phyloP scores from a whole-genome alignment of 352 stramenopile species.

The Saprolegnia diclina region DNA sequence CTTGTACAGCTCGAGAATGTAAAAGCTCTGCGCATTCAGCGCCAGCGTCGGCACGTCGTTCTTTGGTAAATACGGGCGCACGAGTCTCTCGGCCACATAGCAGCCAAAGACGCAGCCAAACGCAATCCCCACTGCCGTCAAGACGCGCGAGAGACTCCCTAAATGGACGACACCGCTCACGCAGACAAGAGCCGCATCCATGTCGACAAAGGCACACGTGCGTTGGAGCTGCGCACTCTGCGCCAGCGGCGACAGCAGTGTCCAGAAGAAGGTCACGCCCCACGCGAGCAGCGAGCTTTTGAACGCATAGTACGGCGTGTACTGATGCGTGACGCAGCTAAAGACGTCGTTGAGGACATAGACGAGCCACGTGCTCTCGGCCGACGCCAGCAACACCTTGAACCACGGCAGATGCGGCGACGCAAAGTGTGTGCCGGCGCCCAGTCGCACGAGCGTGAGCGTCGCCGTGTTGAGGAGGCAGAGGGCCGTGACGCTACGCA shows the following conservation, averaged over 20 bases:
- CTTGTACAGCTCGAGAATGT: constrained; percentile 5
- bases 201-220: background rate
- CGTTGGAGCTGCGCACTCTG: background rate
- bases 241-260: background rate
- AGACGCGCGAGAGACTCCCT: background rate
- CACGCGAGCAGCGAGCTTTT: constrained; percentile 4
- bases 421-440: background rate
- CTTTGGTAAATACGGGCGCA: background rate
- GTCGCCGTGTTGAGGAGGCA: constrained; percentile 6
- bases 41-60: background rate
- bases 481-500: constrained; percentile 15
- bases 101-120: background rate
- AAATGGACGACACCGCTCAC: background rate
- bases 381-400: background rate
- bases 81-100: background rate
- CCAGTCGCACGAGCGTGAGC: background rate
- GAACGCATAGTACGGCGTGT: constrained; percentile 3
- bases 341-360: constrained; percentile 7
- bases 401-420: background rate
- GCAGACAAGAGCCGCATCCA: background rate
- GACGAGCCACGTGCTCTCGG: constrained; percentile 2
- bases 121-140: background rate
- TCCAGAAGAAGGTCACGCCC: background rate
- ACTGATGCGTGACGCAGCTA: constrained; percentile 5
- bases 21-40: background rate